Conservation (phyloP, 148 eudicot genomes). For the Camellia granthamiana region DNA sequence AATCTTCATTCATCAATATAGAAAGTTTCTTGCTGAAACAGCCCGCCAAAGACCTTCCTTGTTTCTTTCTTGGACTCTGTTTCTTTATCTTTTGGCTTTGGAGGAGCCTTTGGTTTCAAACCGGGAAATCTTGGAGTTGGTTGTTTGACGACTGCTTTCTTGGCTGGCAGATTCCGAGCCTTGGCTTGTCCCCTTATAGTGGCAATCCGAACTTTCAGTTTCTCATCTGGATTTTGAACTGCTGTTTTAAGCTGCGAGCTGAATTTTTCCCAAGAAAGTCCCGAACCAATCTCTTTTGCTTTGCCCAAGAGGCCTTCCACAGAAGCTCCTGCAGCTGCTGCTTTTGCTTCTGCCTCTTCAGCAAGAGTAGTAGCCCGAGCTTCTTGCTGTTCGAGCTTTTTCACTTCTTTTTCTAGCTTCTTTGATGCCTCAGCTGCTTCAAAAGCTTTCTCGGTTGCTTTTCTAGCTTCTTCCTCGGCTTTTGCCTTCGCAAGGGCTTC, state of each 20-base stretch:
- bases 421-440: conserved; percentile 57
- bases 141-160: conserved; percentile 60
- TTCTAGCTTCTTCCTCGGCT: conserved; percentile 72
- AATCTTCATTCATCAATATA: conserved; percentile 84
- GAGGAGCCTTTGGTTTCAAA: conserved; percentile 30
- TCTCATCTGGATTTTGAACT: conserved; percentile 43
- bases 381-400: conserved; percentile 51
- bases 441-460: conserved; percentile 60
- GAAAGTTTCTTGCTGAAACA: conserved; percentile 95
- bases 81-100: conserved; percentile 32
- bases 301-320: conserved; percentile 47
- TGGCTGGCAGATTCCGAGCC: conserved; percentile 55
- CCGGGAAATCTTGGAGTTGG: conserved; percentile 17
- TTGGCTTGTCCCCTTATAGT: conserved; percentile 93
- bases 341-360: conserved; percentile 58
- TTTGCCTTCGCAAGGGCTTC: conserved; percentile 69
- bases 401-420: conserved; percentile 54
- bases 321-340: conserved; percentile 53
- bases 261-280: conserved; percentile 67
- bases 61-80: conserved; percentile 43
- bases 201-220: conserved; percentile 69
- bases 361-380: conserved; percentile 46
- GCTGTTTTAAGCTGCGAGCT: conserved; percentile 68
- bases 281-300: conserved; percentile 57
- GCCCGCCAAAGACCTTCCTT: conserved; percentile 82